Base-by-base conservation (phyloP, 129 eudicot species). In the Apium graveolens region DNA sequence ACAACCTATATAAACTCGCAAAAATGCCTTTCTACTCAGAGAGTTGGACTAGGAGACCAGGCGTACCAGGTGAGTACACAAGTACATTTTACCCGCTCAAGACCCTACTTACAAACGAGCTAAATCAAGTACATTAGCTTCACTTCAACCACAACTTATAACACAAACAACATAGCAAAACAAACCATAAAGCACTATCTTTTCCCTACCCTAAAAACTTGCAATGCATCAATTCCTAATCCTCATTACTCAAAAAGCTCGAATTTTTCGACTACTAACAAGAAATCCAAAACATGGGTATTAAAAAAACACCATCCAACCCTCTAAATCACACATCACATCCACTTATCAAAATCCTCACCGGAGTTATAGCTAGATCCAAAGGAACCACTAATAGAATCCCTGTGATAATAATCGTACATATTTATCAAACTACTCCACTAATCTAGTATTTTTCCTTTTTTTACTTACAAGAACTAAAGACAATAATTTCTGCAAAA, bases 301-400 rank as follows among this genome's bases (percentile, higher is more conserved):
- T 0, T n/a, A 3, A n/a, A 24, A 24, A 57, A 57, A 24, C 29
- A n/a, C 32, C 66, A 51, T 20, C 7, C 26, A 57, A 55, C 4
- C 66, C 66, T 57, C 66, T 24, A 57, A 57, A 57, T 57, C 32
- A 57, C 32, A 10, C 31, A 57, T n/a, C 66, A 57, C 66, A 24
- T 57, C n/a, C 66, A n/a, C 66, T n/a, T 57, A 10, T n/a, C 66
- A 57, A n/a, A 57, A 1, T n/a, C 87, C 97, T 89, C 96, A 90
- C 92, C 29, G 97, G 99, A 78, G 99, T 96, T 84, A 96, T 92
- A 82, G 99, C 99, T 71, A 96, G 80, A 89, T 88, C 84, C 73
- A 96, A 87, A 44, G 99, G 99, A 74, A 92, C 95, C 87, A 96
- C 97, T 82, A 96, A 82, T 26, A 89, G 77, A 73, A 96, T 53